Conservation (phyloP, 176 grass and related monocot species). For the Miscanthus lutarioriparius region DNA sequence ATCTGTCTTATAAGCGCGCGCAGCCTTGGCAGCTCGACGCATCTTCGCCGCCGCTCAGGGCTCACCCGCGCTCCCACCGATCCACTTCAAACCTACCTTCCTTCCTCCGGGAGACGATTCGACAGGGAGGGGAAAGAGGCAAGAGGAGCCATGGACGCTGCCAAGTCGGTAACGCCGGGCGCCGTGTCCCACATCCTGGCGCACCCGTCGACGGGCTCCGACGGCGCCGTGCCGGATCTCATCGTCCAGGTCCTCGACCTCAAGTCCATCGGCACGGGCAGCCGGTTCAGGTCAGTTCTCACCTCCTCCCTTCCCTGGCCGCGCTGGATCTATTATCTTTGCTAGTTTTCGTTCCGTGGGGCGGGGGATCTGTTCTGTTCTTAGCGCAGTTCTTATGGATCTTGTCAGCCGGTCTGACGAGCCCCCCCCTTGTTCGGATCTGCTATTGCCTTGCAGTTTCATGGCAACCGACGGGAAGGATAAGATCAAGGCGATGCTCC, state of each 20-base stretch:
- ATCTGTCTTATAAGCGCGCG: slow-evolving; percentile 37
- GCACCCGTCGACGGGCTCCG: slow-evolving; percentile 49
- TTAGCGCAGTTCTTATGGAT: neutral
- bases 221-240: slow-evolving; percentile 49
- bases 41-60: slow-evolving; percentile 3
- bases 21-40: slow-evolving; percentile 22
- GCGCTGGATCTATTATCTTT: neutral
- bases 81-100: slow-evolving; percentile 5
- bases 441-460: slow-evolving; percentile 50
- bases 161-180: slow-evolving; percentile 44
- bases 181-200: slow-evolving; percentile 59
- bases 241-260: slow-evolving; percentile 94
- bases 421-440: neutral
- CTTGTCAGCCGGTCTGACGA: neutral
- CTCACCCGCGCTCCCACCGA: neutral
- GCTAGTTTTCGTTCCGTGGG: neutral
- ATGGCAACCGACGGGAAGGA: slow-evolving; percentile 77
- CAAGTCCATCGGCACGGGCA: slow-evolving; percentile 59
- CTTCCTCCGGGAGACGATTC: neutral
- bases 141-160: slow-evolving; percentile 38
- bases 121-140: neutral
- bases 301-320: neutral
- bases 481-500: slow-evolving; percentile 87
- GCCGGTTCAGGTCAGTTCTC: slow-evolving; percentile 68
- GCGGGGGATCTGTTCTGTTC: neutral